A percentile compares a stretch with the other conserved stretches of the same genome.
These are phyloP conservation scores for Aschersonia sp. DNA, from an alignment of 2,329 filamentous ascomycete genomes.

Conservation along the genomic window DNA sequence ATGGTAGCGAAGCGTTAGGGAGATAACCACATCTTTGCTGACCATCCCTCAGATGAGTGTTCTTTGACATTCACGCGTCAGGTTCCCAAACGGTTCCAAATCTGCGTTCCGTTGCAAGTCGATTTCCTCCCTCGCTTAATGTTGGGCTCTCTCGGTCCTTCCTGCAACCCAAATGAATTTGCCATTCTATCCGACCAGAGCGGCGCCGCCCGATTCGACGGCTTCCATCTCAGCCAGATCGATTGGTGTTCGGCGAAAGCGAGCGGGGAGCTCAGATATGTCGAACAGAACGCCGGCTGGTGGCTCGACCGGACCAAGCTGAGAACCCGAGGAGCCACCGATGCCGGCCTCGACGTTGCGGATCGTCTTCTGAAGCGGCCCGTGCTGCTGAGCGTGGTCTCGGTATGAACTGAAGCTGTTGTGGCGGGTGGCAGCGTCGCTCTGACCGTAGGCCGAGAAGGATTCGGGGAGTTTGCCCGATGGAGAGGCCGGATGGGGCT, in stretches of 20 bases:
- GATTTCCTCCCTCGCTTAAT: too few species aligned
- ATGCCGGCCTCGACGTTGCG: conserved; percentile 23
- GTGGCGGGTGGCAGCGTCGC: conserved; percentile 25
- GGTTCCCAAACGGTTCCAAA: too few species aligned
- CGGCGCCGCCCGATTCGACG: conserved; percentile 81
- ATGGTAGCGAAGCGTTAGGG: too few species aligned
- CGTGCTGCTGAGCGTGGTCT: conserved; percentile 64
- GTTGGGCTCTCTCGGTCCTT: not conserved
- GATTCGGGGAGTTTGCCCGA: conserved; percentile 44
- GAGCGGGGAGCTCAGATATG: conserved; percentile 67
- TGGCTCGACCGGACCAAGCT: conserved; percentile 59
- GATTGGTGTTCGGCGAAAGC: conserved; percentile 67
- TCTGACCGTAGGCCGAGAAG: conserved; percentile 24
- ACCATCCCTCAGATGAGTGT: too few species aligned
- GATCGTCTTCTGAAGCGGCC: conserved; percentile 51
- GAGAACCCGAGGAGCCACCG: conserved; percentile 50
- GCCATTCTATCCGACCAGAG: conserved; percentile 27
- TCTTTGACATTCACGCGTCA: too few species aligned
- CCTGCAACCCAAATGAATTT: not conserved
- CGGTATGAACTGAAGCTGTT: conserved; percentile 63
- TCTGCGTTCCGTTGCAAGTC: too few species aligned
- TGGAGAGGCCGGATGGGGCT: conserved; percentile 59
- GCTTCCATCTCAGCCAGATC: conserved; percentile 82
- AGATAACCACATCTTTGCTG: too few species aligned
- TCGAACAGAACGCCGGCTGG: conserved; percentile 72